Evolutionary conservation across 1,139 yeast genomes (phyloP), one percentile per base, ranked within the genome.

Genomic region (Pichia sp.): DNA sequence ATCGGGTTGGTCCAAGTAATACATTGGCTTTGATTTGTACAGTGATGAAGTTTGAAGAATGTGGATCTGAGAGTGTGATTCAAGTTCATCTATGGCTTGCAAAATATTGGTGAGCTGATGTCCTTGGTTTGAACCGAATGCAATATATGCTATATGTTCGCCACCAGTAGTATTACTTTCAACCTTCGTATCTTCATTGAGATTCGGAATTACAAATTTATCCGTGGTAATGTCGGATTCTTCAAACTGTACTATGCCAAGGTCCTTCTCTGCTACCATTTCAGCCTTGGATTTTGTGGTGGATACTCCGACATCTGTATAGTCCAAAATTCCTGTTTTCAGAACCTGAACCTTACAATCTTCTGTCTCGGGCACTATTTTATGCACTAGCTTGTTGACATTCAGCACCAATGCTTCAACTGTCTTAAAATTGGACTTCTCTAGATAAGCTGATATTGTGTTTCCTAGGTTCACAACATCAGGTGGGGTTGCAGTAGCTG

Each of bases 1-100:
- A 51, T 77, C 79, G 3, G 77, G 70, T 60, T 91, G 99, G 42
- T 87, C 85, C 32, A 70, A 62, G 45, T 69, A 76, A 56, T 87
- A 93, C 97, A 91, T 91, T 30, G 99, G 97, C 47, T 80, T 85
- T 17, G 96, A 84, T 42, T 82, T 77, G 58, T 85, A 91, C 41
- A 91, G 61, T 2, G 94, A 74, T 0, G 97, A 87, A 0, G 93
- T 74, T 3, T 72, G 64, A 4, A 66, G 44, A 1, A 91, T 73
- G 7, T 57, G 50, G 20, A 82, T 67, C 22, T 46, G 32, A 3
- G 25, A 21, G 35, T 44, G 40, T 7, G 29, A 20, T 10, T 65
- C 56, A 15, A 91, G 62, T 31, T 69, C 63, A 0, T 60, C 59
- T 16, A 86, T 58, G 0, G 96, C 81, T n/a, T 50, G 48, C 12